These are phyloP conservation scores for Nymphaea colorata DNA, from an alignment of 164 flowering plant species.

Conservation along the genomic window DNA sequence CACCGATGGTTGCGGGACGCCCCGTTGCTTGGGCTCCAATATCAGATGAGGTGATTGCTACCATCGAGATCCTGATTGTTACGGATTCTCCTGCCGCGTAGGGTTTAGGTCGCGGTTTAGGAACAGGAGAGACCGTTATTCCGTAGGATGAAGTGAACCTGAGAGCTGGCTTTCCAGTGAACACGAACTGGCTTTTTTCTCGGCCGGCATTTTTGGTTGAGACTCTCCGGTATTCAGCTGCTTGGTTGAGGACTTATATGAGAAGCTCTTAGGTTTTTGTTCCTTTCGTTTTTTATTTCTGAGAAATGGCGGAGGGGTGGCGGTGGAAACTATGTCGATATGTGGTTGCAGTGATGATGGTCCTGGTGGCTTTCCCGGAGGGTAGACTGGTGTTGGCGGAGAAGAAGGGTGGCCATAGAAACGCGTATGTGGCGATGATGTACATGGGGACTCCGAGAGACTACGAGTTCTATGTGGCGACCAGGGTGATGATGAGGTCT, in stretches of 20 bases:
- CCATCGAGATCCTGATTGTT: too few relatives aligned
- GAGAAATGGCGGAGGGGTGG: conserved; percentile 3
- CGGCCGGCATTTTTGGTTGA: not conserved
- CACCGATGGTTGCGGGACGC: too few relatives aligned
- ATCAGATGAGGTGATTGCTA: too few relatives aligned
- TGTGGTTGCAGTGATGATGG: not conserved
- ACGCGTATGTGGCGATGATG: conserved; percentile 97
- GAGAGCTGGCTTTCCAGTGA: not conserved
- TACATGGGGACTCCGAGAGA: conserved; percentile 98
- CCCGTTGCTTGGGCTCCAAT: too few relatives aligned
- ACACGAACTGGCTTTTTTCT: too few relatives aligned
- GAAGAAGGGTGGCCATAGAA: conserved; percentile 16
- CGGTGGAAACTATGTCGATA: not conserved
- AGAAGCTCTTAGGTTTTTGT: not conserved
- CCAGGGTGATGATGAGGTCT: conserved; percentile 78
- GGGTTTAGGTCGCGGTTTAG: not conserved
- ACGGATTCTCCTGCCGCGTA: too few relatives aligned
- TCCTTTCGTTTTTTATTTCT: not conserved
- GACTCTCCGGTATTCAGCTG: not conserved
- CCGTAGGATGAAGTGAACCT: not conserved
- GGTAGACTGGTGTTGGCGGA: not conserved
- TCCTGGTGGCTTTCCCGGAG: not conserved
- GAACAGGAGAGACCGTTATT: not conserved
- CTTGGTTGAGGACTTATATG: not conserved
- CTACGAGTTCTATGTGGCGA: conserved; percentile 90